Percentiles rank a stretch among this genome's conserved stretches.
Evolutionary conservation across 768 basidiomycete genomes (phyloP).

Genomic region (Tylopilus plumbeoviolaceoides): DNA sequence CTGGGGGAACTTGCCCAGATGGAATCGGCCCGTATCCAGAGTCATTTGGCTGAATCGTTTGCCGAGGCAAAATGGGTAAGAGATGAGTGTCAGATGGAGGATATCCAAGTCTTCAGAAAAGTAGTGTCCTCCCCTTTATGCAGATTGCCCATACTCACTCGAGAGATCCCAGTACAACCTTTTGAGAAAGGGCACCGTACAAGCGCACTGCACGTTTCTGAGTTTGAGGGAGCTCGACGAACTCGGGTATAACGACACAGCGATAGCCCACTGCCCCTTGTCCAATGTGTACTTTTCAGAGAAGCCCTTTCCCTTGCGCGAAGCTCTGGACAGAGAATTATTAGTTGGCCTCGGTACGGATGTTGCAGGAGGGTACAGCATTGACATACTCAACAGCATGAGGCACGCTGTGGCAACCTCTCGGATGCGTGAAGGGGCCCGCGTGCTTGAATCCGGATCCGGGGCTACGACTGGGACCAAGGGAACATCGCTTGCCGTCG

Average conservation of each 20-base stretch:
- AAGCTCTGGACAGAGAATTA: constrained; percentile 61
- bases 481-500: constrained; percentile 43
- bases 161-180: constrained; percentile 45
- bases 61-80: constrained; percentile 75
- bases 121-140: constrained; percentile 34
- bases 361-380: constrained; percentile 79
- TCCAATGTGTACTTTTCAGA: constrained; percentile 87
- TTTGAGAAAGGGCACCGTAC: constrained; percentile 61
- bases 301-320: constrained; percentile 61
- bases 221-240: constrained; percentile 44
- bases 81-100: constrained; percentile 53
- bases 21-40: constrained; percentile 59
- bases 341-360: constrained; percentile 82
- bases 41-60: constrained; percentile 77
- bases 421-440: constrained; percentile 58
- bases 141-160: constrained; percentile 5
- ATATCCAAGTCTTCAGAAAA: constrained; percentile 71
- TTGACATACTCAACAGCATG: constrained; percentile 79
- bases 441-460: constrained; percentile 24
- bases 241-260: constrained; percentile 47
- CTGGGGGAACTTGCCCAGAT: constrained; percentile 52
- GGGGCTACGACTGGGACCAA: neutral
- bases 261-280: constrained; percentile 84
- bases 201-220: constrained; percentile 90
- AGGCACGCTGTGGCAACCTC: constrained; percentile 71